Evolutionary conservation across 192 early-diverging fungal species (phyloP).

Genomic region (Paraglomus brasilianum): DNA sequence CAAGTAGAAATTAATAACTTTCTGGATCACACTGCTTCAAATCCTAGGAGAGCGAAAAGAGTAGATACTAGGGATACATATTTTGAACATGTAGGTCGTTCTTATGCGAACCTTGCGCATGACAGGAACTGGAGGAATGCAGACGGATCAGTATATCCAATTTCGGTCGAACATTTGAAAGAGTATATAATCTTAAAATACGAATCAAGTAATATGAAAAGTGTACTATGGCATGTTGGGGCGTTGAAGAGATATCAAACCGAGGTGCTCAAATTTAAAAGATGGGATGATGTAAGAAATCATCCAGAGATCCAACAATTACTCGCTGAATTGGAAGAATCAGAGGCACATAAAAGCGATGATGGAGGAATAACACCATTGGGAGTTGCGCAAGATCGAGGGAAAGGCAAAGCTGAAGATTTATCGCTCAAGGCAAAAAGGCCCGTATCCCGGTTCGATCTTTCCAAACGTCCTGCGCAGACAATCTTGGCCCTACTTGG

Average conservation of each 20-base stretch:
- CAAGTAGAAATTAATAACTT: no score
- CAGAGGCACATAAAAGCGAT: background rate
- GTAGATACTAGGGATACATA: background rate
- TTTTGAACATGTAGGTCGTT: conserved; percentile 2
- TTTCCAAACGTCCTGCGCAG: background rate
- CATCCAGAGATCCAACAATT: conserved; percentile 12
- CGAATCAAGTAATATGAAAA: conserved; percentile 11
- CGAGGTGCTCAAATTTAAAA: background rate
- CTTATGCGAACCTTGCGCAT: conserved; percentile 2
- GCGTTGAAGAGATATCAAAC: conserved; percentile 23
- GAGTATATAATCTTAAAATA: conserved; percentile 10
- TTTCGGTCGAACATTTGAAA: background rate
- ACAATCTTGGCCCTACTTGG: conserved; percentile 4
- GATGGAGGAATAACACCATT: background rate
- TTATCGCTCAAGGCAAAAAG: background rate
- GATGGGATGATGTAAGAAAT: conserved; percentile 22
- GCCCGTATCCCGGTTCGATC: background rate
- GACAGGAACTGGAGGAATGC: conserved; percentile 17
- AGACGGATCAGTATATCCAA: conserved; percentile 13
- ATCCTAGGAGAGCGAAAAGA: no score
- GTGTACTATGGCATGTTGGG: conserved; percentile 21
- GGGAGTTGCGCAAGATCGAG: background rate
- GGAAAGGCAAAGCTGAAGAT: background rate
- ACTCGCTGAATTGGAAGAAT: conserved; percentile 1
- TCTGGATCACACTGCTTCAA: no score